Evolutionary conservation across 2,329 filamentous ascomycete species (phyloP), one percentile per base, ranked within the genome.

Genomic region (Chaetothyriales sp.): DNA sequence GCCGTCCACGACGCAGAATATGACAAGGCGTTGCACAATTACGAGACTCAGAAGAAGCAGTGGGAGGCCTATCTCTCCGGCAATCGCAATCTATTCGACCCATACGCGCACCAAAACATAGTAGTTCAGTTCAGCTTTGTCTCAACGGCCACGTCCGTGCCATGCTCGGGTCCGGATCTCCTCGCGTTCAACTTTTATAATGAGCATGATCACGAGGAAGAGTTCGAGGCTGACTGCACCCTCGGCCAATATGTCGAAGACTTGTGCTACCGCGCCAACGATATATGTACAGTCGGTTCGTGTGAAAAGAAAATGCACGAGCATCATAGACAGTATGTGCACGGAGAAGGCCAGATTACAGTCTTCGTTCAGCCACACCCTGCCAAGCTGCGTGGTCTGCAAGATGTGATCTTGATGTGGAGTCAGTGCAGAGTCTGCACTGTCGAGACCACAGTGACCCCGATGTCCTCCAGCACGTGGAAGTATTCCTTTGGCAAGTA

Each of bases 401-500:
- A 79, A 65, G 80, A 86, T 57, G 85, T 83, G 2, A 94, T 98
- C 51, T 78, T 89, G 52, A 95, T 98, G 88, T 98, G 94, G 94
- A 97, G 88, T 59, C 88, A 85, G 61, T 98, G 92, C 72, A 92
- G 94, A 62, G 76, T 86, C 28, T 98, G 94, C 67, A 83, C 86
- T 49, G 87, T 87, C 59, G 89, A 97, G 65, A 94, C 90, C 0
- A 86, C 88, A 43, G 82, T 89, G 47, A 85, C 86, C 59, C 82
- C 84, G 29, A 95, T 98, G 88, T 95, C 90, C 0, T 82, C 89
- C 52, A 89, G 82, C 61, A 94, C 89, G 0, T 98, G 89, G 86
- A 95, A 94, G 66, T 98, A 98, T 66, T 98, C 92, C 0, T 94
- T 98, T 63, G 92, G 88, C 9, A 98, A 98, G 67, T 98, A 97